Percentiles rank a stretch among this genome's conserved stretches.
phyloP scores from a whole-genome alignment of 1,139 yeast species.

The Pichia sp. region DNA sequence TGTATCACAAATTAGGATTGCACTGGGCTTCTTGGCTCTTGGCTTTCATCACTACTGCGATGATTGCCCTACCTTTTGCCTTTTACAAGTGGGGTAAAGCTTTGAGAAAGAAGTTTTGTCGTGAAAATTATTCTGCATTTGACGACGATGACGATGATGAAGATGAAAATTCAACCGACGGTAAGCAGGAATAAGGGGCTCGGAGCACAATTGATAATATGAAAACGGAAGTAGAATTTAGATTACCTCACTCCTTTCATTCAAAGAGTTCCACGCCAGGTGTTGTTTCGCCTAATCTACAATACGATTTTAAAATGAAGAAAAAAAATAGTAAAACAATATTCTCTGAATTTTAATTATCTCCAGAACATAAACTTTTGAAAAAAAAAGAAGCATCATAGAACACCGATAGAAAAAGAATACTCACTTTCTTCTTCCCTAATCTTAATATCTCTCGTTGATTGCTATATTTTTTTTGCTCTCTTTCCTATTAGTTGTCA shows the following conservation, averaged over 20 bases:
- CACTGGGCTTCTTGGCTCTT: slow-evolving; percentile 83
- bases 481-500: not conserved
- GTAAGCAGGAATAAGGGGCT: slow-evolving; percentile 1
- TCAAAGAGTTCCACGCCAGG: no score
- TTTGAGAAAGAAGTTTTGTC: slow-evolving; percentile 62
- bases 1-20: slow-evolving; percentile 69
- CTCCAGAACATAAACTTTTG: not conserved
- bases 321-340: not conserved
- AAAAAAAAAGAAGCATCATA: slow-evolving; percentile 1
- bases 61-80: slow-evolving; percentile 76
- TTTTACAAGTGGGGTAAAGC: slow-evolving; percentile 67
- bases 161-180: slow-evolving; percentile 7
- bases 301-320: not conserved
- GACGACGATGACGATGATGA: slow-evolving; percentile 22
- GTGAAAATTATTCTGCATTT: slow-evolving; percentile 53
- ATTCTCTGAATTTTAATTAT: not conserved
- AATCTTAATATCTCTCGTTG: not conserved
- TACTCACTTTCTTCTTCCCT: not conserved
- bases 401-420: not conserved
- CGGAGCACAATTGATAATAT: not conserved
- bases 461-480: not conserved
- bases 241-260: no score
- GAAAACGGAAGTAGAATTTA: no score
- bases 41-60: slow-evolving; percentile 78
- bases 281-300: no score